Base-by-base conservation (phyloP, 345 rosid genomes). In the Hibiscus tridactylites region DNA sequence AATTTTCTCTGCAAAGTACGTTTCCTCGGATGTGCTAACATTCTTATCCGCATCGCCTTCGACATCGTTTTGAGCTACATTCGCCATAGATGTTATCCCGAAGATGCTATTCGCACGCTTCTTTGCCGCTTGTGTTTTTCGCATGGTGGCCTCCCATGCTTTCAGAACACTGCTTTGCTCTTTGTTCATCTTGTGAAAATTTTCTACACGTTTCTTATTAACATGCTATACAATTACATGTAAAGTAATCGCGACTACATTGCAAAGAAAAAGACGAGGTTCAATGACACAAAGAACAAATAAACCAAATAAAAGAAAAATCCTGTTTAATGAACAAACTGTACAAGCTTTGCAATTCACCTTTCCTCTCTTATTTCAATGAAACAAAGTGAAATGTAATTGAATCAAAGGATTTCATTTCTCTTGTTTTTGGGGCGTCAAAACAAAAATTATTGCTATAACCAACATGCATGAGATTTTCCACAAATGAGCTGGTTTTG, bases 121-220 rank as follows among this genome's bases (percentile, higher is more conserved):
- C 80, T 86, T 91, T 0, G 97, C 98, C 0, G 94, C 94, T 50
- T 91, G 96, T 6, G 98, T 90, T 82, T 88, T 91, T 50, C 96
- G 89, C 52, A 90, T 19, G 12, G 96, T 94, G 56, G 89, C 96
- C 83, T 94, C 97, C 97, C 97, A 94, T 64, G 98, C 98, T 81
- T 82, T 86, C 7, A 85, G 79, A 62, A 88, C 88, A 37, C 88
- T 83, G 66, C 91, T 82, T 17, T 83, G 86, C 56, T 90, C 96
- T 79, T 85, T 88, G 83, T 84, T 88, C 93, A 88, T 87, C 53
- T 4, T 83, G 57, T 71, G 10, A 1, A 70, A 46, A 54, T 52
- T 52, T 29, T 24, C 17, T 62, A 44, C 7, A 47, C 64, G 12
- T 24, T 72, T 42, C 3, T 31, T 2, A 29, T 21, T 50, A 56